A percentile compares a stretch with the other conserved stretches of the same genome.
Evolutionary conservation across 257 asterid genomes (phyloP).

Genomic region (Nicotiana undulata): DNA sequence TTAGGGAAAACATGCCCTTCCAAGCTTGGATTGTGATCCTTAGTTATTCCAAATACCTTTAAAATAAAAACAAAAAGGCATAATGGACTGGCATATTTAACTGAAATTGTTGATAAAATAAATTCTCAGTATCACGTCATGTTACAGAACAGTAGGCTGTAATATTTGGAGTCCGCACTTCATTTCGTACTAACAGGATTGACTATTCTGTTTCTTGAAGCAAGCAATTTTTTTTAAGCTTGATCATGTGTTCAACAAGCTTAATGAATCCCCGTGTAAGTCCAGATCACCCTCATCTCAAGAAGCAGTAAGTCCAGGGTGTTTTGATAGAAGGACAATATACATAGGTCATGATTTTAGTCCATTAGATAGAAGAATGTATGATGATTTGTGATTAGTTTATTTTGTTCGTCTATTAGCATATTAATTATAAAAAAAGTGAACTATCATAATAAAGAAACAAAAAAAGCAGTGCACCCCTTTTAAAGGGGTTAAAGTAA

Average conservation of each 20-base stretch:
- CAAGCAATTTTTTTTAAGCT: too few relatives aligned
- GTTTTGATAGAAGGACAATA: background rate
- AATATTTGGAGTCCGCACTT: background rate
- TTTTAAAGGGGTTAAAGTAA: too few relatives aligned
- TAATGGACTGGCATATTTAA: background rate
- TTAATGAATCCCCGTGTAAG: background rate
- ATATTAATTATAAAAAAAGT: background rate
- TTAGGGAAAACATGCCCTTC: constrained; percentile 97
- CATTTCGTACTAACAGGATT: background rate
- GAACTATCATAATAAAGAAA: background rate
- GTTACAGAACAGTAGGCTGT: background rate
- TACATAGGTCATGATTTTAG: background rate
- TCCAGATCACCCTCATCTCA: background rate
- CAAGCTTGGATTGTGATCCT: constrained; percentile 67
- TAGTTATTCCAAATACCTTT: constrained; percentile 79
- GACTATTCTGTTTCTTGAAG: too few relatives aligned
- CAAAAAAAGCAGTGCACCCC: background rate
- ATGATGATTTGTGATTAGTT: background rate
- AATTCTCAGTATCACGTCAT: background rate
- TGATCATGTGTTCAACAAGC: background rate
- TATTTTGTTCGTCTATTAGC: background rate
- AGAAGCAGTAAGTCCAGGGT: background rate
- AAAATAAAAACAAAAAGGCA: background rate
- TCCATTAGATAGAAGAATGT: background rate
- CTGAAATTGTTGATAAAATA: background rate